A percentile compares a stretch with the other conserved stretches of the same genome.
Evolutionary conservation across 352 stramenopile species (phyloP).

Genomic region (Pythium biforme): DNA sequence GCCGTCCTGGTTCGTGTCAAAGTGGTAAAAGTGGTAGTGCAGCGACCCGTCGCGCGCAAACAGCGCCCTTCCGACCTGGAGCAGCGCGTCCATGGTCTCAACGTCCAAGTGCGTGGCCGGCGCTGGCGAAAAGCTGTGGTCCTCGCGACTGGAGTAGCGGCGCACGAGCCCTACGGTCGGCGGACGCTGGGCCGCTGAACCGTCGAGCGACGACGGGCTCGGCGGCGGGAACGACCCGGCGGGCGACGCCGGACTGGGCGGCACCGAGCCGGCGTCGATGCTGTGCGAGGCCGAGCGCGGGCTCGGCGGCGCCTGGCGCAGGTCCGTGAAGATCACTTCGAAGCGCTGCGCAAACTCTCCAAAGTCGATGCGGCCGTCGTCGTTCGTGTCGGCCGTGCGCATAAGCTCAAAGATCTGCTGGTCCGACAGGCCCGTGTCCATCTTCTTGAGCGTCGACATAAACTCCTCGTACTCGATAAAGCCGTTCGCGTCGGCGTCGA

Average conservation of each 20-base stretch:
- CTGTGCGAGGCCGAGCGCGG: constrained; percentile 24
- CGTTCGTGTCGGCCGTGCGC: constrained; percentile 90
- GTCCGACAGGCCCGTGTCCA: constrained; percentile 91
- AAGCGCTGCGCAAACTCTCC: constrained; percentile 90
- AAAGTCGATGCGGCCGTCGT: constrained; percentile 91
- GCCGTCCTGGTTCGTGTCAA: constrained; percentile 85
- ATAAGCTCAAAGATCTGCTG: constrained; percentile 93
- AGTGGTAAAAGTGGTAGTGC: constrained; percentile 82
- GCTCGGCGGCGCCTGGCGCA: constrained; percentile 37
- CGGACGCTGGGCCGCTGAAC: constrained; percentile 14
- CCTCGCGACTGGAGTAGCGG: constrained; percentile 57
- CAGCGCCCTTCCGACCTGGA: constrained; percentile 75
- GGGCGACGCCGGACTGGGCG: constrained; percentile 11
- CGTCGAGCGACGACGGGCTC: constrained; percentile 22
- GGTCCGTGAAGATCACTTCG: constrained; percentile 89
- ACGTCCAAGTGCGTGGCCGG: constrained; percentile 67
- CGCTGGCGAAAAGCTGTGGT: constrained; percentile 55
- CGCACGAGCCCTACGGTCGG: constrained; percentile 39
- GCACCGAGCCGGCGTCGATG: constrained; percentile 15
- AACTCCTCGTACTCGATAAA: constrained; percentile 95
- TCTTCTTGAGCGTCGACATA: constrained; percentile 85
- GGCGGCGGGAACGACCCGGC: constrained; percentile 8
- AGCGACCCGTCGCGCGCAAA: constrained; percentile 72
- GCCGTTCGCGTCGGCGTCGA: constrained; percentile 88
- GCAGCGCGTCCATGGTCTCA: constrained; percentile 79